A percentile compares a stretch with the other conserved stretches of the same genome.
phyloP scores from a whole-genome alignment of 352 stramenopile genomes.

The Saprolegnia parasitica region DNA sequence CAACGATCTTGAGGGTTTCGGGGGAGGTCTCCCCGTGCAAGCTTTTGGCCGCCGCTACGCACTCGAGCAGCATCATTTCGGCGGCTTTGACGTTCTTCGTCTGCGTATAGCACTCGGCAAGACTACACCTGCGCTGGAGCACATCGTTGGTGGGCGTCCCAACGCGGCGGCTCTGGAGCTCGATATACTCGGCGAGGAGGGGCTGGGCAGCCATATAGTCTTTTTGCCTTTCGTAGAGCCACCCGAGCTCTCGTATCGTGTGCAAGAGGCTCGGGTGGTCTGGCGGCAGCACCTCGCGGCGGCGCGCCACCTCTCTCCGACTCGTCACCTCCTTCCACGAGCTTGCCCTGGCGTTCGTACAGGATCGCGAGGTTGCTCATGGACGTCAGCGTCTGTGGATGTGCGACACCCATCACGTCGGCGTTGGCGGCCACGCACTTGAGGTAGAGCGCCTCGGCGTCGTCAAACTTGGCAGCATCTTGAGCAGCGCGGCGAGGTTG shows the following conservation, averaged over 20 bases:
- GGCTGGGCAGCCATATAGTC: neutral
- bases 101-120: neutral
- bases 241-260: neutral
- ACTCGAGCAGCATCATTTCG: slow-evolving; percentile 1
- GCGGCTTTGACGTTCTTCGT: neutral
- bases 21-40: neutral
- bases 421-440: neutral
- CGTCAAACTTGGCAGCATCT: slow-evolving; percentile 1
- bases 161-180: neutral
- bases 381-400: neutral
- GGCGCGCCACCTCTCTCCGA: neutral
- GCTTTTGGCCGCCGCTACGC: neutral
- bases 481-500: slow-evolving; percentile 3
- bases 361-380: neutral
- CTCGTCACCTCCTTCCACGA: neutral
- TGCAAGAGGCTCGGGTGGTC: neutral
- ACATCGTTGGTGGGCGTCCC: neutral
- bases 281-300: neutral
- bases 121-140: neutral
- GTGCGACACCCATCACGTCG: neutral
- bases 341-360: slow-evolving; percentile 12
- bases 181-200: neutral
- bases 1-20: neutral
- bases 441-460: slow-evolving; percentile 1
- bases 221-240: neutral